These are phyloP conservation scores for Asterophora parasitica DNA, from an alignment of 768 basidiomycete species.

Conservation along the genomic window DNA sequence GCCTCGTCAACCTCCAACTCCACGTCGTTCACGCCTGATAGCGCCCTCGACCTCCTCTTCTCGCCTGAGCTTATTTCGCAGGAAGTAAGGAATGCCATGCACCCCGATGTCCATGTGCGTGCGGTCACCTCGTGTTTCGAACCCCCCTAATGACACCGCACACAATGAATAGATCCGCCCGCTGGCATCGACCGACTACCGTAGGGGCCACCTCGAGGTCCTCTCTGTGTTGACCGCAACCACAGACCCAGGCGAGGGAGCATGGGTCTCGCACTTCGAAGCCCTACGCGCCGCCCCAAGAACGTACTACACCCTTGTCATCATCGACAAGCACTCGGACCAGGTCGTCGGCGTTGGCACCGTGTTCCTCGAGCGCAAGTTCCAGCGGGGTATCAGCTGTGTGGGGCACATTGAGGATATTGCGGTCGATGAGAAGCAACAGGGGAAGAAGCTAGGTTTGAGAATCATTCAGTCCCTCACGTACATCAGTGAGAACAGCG, in stretches of 20 bases:
- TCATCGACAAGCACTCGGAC: slow-evolving; percentile 71
- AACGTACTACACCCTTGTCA: slow-evolving; percentile 84
- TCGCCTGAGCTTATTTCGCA: slow-evolving; percentile 63
- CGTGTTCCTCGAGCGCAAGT: slow-evolving; percentile 91
- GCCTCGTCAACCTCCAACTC: slow-evolving; percentile 6
- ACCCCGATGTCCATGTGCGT: slow-evolving; percentile 43
- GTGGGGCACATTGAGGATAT: slow-evolving; percentile 99
- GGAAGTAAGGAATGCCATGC: slow-evolving; percentile 56
- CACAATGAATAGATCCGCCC: slow-evolving; percentile 70
- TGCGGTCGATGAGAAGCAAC: slow-evolving; percentile 80
- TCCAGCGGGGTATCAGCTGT: slow-evolving; percentile 76
- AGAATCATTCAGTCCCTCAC: slow-evolving; percentile 85
- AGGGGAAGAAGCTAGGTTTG: slow-evolving; percentile 90
- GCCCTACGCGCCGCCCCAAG: slow-evolving; percentile 45
- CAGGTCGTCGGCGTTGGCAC: slow-evolving; percentile 79
- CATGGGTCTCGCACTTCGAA: slow-evolving; percentile 70
- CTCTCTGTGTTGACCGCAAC: slow-evolving; percentile 74
- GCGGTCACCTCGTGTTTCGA: neutral
- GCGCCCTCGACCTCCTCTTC: slow-evolving; percentile 74
- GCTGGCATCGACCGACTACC: slow-evolving; percentile 78
- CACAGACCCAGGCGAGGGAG: slow-evolving; percentile 57
- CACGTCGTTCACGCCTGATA: slow-evolving; percentile 51
- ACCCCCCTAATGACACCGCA: neutral
- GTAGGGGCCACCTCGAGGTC: slow-evolving; percentile 77
- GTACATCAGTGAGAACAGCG: slow-evolving; percentile 70